Evolutionary conservation across 805 yeast species (phyloP), one percentile per base, ranked within the genome.

Genomic region (Wickerhamomyces sydowiorum): DNA sequence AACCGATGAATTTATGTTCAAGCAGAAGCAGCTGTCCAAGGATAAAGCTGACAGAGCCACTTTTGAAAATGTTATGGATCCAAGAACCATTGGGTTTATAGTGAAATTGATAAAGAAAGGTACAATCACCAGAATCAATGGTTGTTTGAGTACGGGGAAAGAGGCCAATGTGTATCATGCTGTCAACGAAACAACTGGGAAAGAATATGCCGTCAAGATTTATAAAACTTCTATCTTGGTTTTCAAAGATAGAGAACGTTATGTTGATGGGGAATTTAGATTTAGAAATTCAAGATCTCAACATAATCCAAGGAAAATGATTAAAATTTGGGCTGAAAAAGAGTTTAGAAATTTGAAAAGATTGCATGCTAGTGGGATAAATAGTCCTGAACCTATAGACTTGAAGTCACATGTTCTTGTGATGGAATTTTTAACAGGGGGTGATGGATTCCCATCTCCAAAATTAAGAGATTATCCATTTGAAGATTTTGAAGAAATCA

Each of bases 151-250:
- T 54, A 93, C 99, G 0, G 99, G 99, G 37, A 93, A 93, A 61
- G 99, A 93, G 63, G 99, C 99, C n/a, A 93, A 93, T 57, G 97
- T 93, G 1, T 93, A 93, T 60, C 91, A 86, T 57, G 96, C 95
- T 3, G 51, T 50, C 25, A 64, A 70, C 43, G 67, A 72, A 42
- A 56, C 54, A 14, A 51, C 44, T 13, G 70, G 68, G 45, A 72
- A 68, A 47, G 96, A 78, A 53, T 81, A 69, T 52, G 99, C 99
- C 0, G 86, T 93, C 39, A 93, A 93, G 59, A 91, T 93, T 44
- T 93, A 88, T 68, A 93, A 93, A 64, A 93, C 99, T 0, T 90
- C 98, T 0, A 93, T 93, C 50, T 67, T 93, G 47, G 96, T 93
- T n/a, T 93, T 93, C 66, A 93, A 90, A 60, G 99, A 93, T 61